Percentiles rank a stretch among this genome's conserved stretches.
Evolutionary conservation across 176 grass and related monocot genomes (phyloP).

Genomic region (Rhynchospora pubera): DNA sequence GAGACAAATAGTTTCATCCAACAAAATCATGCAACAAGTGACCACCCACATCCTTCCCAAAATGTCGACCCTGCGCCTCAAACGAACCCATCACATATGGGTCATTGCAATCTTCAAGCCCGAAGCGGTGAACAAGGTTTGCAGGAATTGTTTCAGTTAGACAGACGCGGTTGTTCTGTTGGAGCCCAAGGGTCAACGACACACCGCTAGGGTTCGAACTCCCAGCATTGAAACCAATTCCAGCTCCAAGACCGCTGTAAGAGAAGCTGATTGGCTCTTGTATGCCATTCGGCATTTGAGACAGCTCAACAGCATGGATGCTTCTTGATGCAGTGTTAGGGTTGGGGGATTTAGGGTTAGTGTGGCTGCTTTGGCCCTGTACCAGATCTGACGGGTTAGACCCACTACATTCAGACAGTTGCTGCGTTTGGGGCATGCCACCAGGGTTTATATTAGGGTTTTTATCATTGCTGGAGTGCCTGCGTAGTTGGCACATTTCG

Average conservation of each 20-base stretch:
- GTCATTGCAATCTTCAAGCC: conserved; percentile 71
- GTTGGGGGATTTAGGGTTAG: conserved; percentile 31
- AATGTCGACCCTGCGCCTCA: conserved; percentile 61
- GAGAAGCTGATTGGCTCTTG: conserved; percentile 43
- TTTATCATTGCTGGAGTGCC: conserved; percentile 41
- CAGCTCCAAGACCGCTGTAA: conserved; percentile 22
- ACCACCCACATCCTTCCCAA: conserved; percentile 64
- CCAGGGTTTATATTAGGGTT: neutral
- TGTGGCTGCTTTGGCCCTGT: conserved; percentile 41
- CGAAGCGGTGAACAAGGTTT: conserved; percentile 73
- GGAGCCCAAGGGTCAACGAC: conserved; percentile 85
- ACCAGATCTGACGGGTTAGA: conserved; percentile 33
- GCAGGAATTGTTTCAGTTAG: conserved; percentile 43
- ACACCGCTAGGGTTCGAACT: conserved; percentile 33
- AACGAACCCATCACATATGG: conserved; percentile 56
- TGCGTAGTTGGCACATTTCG: conserved; percentile 61
- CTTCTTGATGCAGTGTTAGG: conserved; percentile 26
- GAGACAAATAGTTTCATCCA: conserved; percentile 35
- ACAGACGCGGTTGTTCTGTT: conserved; percentile 65
- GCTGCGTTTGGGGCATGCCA: conserved; percentile 28
- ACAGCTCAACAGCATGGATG: conserved; percentile 44
- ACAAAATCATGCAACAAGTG: conserved; percentile 95
- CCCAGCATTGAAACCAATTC: neutral
- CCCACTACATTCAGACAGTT: conserved; percentile 32
- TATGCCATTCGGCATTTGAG: conserved; percentile 45